Conservation (phyloP, 2,329 filamentous ascomycete genomes). For the Huntiella omanensis region DNA sequence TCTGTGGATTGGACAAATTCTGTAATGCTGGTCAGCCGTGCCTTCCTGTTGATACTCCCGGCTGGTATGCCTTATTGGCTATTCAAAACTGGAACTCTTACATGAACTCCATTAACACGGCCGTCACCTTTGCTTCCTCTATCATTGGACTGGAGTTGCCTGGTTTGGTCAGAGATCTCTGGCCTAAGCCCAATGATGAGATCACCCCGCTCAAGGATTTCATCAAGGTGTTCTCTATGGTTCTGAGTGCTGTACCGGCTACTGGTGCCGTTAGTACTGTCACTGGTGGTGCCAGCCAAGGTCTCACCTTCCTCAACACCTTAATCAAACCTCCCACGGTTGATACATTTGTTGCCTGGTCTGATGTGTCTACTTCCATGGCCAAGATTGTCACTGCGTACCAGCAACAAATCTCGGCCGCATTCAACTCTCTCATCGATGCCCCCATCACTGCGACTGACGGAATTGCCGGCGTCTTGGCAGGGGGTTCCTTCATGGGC, state of each 20-base stretch:
- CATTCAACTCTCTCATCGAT: conserved; percentile 10
- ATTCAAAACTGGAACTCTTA: conserved; percentile 11
- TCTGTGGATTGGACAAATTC: conserved; percentile 9
- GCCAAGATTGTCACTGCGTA: conserved; percentile 7
- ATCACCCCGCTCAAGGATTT: conserved; percentile 9
- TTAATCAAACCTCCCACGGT: conserved; percentile 3
- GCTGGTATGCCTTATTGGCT: conserved; percentile 11
- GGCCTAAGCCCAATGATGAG: conserved; percentile 9
- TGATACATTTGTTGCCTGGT: conserved; percentile 6
- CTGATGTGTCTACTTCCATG: conserved; percentile 4
- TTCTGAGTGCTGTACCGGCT: conserved; percentile 9
- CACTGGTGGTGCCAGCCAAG: background rate
- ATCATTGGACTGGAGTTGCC: conserved; percentile 11
- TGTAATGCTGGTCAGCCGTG: conserved; percentile 13
- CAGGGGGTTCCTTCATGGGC: conserved; percentile 11
- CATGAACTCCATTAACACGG: conserved; percentile 12
- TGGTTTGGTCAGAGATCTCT: conserved; percentile 11
- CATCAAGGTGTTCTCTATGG: conserved; percentile 9
- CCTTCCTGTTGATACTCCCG: conserved; percentile 9
- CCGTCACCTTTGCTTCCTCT: conserved; percentile 11
- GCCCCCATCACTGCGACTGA: conserved; percentile 6
- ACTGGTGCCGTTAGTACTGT: conserved; percentile 5
- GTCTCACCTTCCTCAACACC: conserved; percentile 1
- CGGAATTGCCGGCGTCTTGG: conserved; percentile 6
- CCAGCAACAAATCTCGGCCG: conserved; percentile 4